Percentiles rank a stretch among this genome's conserved stretches.
Evolutionary conservation across 116 monocot genomes (phyloP).

Genomic region (Thalassia testudinum): DNA sequence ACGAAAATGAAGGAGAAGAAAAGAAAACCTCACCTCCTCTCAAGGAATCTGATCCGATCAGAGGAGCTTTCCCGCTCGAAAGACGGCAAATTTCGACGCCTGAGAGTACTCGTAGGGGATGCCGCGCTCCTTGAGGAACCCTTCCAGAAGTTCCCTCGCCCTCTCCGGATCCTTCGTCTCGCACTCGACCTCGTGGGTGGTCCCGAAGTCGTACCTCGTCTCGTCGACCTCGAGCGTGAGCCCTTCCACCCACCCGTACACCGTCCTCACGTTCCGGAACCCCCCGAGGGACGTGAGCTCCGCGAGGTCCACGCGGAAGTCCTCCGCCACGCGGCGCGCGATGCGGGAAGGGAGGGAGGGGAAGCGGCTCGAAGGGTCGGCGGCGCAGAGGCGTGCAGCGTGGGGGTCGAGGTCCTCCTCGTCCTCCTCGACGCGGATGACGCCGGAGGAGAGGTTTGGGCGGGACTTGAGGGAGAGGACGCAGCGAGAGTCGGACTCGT

Average conservation of each 20-base stretch:
- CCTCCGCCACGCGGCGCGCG: constrained; percentile 31
- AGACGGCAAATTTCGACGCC: constrained; percentile 68
- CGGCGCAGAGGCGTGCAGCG: constrained; percentile 40
- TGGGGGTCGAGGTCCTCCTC: constrained; percentile 77
- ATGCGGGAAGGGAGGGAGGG: constrained; percentile 21
- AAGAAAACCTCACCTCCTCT: too few species aligned
- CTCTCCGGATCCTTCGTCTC: constrained; percentile 72
- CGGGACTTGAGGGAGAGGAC: constrained; percentile 80
- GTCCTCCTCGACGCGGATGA: constrained; percentile 90
- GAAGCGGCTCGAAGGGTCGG: constrained; percentile 35
- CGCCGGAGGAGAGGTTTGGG: constrained; percentile 37
- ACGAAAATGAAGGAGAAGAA: too few species aligned
- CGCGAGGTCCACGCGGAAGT: constrained; percentile 15
- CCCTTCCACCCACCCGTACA: constrained; percentile 69
- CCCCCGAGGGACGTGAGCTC: constrained; percentile 63
- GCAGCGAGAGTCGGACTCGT: constrained; percentile 59
- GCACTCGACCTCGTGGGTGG: constrained; percentile 80
- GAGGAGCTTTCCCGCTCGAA: constrained; percentile 69
- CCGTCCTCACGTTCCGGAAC: constrained; percentile 80
- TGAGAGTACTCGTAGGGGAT: constrained; percentile 47
- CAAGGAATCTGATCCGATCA: too few species aligned
- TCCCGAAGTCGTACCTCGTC: constrained; percentile 72
- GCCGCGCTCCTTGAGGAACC: constrained; percentile 44
- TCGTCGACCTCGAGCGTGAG: constrained; percentile 80
- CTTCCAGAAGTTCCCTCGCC: constrained; percentile 62